phyloP scores from a whole-genome alignment of 495 filamentous ascomycete species.

The Lasiosphaeria ovina region DNA sequence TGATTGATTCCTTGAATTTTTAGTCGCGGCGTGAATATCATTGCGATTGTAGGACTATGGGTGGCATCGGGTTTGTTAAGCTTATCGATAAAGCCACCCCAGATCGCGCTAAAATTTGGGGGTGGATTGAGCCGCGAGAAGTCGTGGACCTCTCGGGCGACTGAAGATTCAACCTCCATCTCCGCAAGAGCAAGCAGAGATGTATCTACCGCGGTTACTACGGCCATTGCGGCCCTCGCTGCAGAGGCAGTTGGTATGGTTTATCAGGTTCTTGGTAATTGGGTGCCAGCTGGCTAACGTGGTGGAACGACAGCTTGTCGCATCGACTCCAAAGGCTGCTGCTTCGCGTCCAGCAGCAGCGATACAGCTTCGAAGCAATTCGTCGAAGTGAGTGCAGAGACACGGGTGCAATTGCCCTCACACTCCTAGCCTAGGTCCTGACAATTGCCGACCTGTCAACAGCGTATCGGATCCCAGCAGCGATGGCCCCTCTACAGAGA shows the following conservation, averaged over 20 bases:
- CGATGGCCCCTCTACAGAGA: no score
- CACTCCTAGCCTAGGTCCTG: neutral
- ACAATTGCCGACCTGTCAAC: neutral
- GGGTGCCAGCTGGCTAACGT: slow-evolving; percentile 10
- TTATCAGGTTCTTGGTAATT: neutral
- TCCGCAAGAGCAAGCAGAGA: slow-evolving; percentile 24
- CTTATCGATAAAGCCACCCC: slow-evolving; percentile 38
- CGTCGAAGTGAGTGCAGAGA: slow-evolving; percentile 25
- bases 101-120: slow-evolving; percentile 18
- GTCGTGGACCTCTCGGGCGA: no score
- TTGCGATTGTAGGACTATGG: neutral
- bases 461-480: neutral
- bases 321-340: slow-evolving; percentile 5
- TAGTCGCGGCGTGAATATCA: neutral
- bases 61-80: neutral
- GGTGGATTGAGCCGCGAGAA: slow-evolving; percentile 11
- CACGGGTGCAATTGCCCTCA: neutral
- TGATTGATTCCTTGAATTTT: no score
- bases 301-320: slow-evolving; percentile 18
- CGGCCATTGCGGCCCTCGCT: slow-evolving; percentile 31
- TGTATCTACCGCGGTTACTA: slow-evolving; percentile 36
- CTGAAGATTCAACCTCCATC: slow-evolving; percentile 19
- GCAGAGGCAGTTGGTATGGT: slow-evolving; percentile 32
- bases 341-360: neutral
- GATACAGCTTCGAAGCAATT: slow-evolving; percentile 27